These are phyloP conservation scores for Iris pallida DNA, from an alignment of 116 monocot species.

Conservation along the genomic window DNA sequence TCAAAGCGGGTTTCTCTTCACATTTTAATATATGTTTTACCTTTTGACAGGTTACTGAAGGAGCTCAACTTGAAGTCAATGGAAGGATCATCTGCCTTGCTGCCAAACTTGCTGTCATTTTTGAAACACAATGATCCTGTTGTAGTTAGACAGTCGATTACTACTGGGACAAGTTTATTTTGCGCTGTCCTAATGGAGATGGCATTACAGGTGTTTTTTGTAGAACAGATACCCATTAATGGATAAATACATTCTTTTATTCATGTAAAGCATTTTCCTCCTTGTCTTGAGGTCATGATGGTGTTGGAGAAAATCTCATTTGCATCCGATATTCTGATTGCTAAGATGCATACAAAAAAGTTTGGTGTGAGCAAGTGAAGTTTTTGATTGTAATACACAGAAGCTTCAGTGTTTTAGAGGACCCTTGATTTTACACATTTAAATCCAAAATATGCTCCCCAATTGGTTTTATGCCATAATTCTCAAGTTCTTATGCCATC, in stretches of 20 bases:
- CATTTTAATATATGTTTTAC: too few species aligned
- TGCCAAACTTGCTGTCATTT: conserved; percentile 76
- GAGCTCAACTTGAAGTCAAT: conserved; percentile 49
- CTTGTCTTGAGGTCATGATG: conserved; percentile 4
- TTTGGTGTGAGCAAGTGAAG: conserved; percentile 1
- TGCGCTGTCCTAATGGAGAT: conserved; percentile 89
- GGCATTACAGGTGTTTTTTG: conserved; percentile 85
- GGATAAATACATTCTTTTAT: conserved; percentile 23
- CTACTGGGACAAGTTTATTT: conserved; percentile 84
- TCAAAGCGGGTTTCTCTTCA: too few species aligned
- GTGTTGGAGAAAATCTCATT: neutral
- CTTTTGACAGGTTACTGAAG: conserved; percentile 58
- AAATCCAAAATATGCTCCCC: neutral
- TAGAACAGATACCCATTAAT: conserved; percentile 37
- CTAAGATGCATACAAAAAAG: neutral
- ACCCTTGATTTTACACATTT: neutral
- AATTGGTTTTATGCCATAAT: neutral
- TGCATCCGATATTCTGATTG: neutral
- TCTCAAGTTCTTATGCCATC: neutral
- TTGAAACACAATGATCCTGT: conserved; percentile 61
- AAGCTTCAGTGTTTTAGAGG: neutral
- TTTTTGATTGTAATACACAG: neutral
- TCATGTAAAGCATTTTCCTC: neutral
- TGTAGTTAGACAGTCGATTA: conserved; percentile 79
- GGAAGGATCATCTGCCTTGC: conserved; percentile 49